phyloP scores from a whole-genome alignment of 164 flowering plant species.

The Berberis thunbergii region DNA sequence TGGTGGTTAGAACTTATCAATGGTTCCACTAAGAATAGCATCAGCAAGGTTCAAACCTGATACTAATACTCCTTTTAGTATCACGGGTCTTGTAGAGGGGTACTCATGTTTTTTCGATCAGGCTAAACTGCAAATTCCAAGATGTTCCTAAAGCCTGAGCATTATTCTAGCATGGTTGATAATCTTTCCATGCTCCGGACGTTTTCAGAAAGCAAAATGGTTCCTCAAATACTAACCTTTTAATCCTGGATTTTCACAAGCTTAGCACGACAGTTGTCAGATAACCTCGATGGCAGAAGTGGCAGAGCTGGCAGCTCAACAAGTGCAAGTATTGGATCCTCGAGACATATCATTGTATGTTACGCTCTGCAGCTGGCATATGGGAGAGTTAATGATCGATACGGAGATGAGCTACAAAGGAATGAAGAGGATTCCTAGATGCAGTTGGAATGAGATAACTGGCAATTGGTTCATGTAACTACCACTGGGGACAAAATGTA shows the following conservation, averaged over 20 bases:
- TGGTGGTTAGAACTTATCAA: no score
- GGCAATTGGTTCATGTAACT: constrained; percentile 48
- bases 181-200: constrained; percentile 64
- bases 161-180: constrained; percentile 79
- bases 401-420: constrained; percentile 59
- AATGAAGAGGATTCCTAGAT: constrained; percentile 51
- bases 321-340: constrained; percentile 48
- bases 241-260: constrained; percentile 83
- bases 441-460: constrained; percentile 74
- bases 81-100: constrained; percentile 61
- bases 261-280: constrained; percentile 67
- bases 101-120: constrained; percentile 32
- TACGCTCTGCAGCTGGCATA: constrained; percentile 59
- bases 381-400: constrained; percentile 46
- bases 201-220: constrained; percentile 42
- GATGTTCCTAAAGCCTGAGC: constrained; percentile 41
- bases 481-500: constrained; percentile 41
- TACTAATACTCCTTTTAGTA: constrained; percentile 38
- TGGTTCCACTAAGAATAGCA: no score
- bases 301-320: constrained; percentile 45
- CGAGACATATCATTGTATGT: constrained; percentile 62
- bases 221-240: constrained; percentile 49
- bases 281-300: constrained; percentile 50
- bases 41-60: no score
- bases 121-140: constrained; percentile 27